phyloP scores from a whole-genome alignment of 495 filamentous ascomycete genomes.

The Tuber microsphaerosporum region DNA sequence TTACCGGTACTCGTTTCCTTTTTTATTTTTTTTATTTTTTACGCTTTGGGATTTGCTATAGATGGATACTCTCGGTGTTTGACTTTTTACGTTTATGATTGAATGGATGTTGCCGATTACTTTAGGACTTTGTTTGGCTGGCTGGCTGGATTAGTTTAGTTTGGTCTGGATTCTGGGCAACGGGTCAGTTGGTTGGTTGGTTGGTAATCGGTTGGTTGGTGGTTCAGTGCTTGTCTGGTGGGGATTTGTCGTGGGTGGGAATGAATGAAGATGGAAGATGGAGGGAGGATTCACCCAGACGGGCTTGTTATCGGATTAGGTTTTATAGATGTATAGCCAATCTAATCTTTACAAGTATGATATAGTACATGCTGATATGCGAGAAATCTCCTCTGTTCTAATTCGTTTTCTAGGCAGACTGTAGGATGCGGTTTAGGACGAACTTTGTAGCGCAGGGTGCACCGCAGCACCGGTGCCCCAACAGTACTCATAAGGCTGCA shows the following conservation, averaged over 20 bases:
- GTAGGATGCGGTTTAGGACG: neutral
- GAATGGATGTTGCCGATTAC: neutral
- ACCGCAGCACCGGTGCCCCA: neutral
- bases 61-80: slow-evolving; percentile 3
- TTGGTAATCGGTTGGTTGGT: neutral
- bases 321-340: slow-evolving; percentile 4
- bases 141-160: neutral
- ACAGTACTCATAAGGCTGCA: neutral
- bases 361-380: neutral
- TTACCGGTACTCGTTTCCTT: neutral
- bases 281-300: neutral
- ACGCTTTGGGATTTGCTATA: slow-evolving; percentile 10
- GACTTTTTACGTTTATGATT: slow-evolving; percentile 6
- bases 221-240: neutral
- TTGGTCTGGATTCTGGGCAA: neutral
- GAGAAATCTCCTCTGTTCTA: neutral
- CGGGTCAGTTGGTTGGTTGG: neutral
- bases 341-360: slow-evolving; percentile 5
- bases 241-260: neutral
- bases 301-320: neutral
- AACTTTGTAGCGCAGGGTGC: neutral
- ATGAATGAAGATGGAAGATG: neutral
- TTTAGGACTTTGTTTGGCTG: neutral
- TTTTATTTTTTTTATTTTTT: neutral
- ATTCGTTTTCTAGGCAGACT: neutral